Conservation (phyloP, 2,329 filamentous ascomycete genomes). For the Coniella lustricola region DNA sequence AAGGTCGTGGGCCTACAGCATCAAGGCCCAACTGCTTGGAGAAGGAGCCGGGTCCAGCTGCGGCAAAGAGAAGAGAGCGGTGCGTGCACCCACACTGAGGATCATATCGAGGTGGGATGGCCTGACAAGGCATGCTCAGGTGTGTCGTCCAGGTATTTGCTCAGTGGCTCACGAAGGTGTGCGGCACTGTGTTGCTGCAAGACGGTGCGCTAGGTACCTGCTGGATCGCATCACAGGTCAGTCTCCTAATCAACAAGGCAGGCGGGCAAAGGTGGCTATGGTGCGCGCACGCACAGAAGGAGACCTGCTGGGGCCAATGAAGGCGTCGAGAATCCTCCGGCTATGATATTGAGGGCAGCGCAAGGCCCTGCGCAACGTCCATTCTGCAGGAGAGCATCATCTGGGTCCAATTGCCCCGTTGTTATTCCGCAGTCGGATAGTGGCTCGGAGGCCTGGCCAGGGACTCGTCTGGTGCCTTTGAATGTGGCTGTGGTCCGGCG, state of each 20-base stretch:
- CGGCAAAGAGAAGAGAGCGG: background rate
- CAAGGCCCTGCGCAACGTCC: background rate
- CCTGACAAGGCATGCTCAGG: background rate
- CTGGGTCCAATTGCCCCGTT: background rate
- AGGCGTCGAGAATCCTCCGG: background rate
- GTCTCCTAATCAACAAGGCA: no score
- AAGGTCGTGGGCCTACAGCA: background rate
- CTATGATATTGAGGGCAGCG: background rate
- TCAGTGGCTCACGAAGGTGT: no score
- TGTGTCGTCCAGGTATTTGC: no score
- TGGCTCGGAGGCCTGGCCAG: no score
- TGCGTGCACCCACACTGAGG: background rate
- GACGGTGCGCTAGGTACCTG: background rate
- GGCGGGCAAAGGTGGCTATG: background rate
- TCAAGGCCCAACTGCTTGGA: background rate
- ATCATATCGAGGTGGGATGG: background rate
- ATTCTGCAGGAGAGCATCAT: background rate
- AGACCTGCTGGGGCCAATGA: background rate
- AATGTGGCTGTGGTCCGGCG: no score
- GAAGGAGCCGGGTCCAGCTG: background rate
- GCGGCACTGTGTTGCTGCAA: background rate
- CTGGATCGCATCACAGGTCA: background rate
- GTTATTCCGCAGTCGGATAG: background rate
- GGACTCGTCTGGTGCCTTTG: no score
- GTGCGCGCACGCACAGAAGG: background rate